These are phyloP conservation scores for Ophiocordyceps camponoti-rufipedis DNA, from an alignment of 2,329 filamentous ascomycete genomes.

Conservation along the genomic window DNA sequence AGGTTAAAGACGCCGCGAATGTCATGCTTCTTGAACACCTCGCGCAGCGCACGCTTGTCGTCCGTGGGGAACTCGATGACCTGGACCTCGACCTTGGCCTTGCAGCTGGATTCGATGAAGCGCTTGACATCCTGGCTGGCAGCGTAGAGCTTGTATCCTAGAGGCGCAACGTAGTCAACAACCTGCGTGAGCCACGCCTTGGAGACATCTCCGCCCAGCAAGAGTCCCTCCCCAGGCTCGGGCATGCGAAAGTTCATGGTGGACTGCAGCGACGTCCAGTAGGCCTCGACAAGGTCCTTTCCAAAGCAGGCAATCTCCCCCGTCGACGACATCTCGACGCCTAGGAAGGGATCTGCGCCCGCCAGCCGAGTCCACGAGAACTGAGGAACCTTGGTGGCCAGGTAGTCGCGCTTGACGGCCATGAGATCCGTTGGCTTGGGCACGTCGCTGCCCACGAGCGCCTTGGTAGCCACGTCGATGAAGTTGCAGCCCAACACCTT, in stretches of 20 bases:
- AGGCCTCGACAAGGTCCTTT: slow-evolving; percentile 89
- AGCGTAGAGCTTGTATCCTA: slow-evolving; percentile 89
- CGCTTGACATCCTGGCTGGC: slow-evolving; percentile 66
- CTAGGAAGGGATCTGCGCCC: slow-evolving; percentile 90
- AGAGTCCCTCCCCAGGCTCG: slow-evolving; percentile 85
- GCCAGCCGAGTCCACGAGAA: slow-evolving; percentile 97
- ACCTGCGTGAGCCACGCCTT: slow-evolving; percentile 58
- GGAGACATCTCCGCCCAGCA: slow-evolving; percentile 72
- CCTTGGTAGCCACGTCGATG: slow-evolving; percentile 97
- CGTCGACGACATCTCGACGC: slow-evolving; percentile 98
- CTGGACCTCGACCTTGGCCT: slow-evolving; percentile 54
- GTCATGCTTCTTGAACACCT: slow-evolving; percentile 94
- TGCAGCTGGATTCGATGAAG: slow-evolving; percentile 54
- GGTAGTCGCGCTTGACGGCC: slow-evolving; percentile 86
- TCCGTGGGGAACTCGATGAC: slow-evolving; percentile 94
- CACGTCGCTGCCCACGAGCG: slow-evolving; percentile 62
- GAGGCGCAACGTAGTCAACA: slow-evolving; percentile 70
- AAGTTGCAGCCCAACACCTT: slow-evolving; percentile 97
- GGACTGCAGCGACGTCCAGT: slow-evolving; percentile 86
- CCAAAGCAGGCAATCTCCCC: slow-evolving; percentile 97
- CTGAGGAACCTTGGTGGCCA: slow-evolving; percentile 94
- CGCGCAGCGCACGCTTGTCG: slow-evolving; percentile 84
- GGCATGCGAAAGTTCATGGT: slow-evolving; percentile 92
- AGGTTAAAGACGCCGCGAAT: slow-evolving; percentile 94
- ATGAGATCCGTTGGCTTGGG: slow-evolving; percentile 64